These are phyloP conservation scores for Osmanthus fragrans DNA, from an alignment of 257 asterid species.

Conservation along the genomic window DNA sequence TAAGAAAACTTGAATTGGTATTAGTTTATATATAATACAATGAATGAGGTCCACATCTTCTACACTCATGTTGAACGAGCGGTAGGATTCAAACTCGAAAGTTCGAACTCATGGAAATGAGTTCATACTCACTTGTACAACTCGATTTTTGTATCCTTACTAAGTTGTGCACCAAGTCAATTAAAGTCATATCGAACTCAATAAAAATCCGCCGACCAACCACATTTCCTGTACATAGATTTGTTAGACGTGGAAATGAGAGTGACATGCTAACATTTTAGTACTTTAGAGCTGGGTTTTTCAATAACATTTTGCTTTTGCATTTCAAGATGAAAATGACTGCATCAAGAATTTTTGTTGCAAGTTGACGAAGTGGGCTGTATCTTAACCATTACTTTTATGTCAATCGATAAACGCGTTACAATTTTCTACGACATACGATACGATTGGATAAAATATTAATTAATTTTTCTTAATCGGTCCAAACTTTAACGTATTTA, in stretches of 20 bases:
- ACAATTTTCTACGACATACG: no score
- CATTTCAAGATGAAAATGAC: conserved; percentile 42
- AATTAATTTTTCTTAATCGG: no score
- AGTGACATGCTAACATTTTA: conserved; percentile 24
- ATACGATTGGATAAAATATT: no score
- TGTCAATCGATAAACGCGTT: not conserved
- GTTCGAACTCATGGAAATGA: not conserved
- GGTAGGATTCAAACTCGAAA: not conserved
- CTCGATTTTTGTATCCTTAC: not conserved
- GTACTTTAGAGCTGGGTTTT: conserved; percentile 23
- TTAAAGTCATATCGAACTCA: not conserved
- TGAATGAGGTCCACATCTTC: not conserved
- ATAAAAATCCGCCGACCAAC: not conserved
- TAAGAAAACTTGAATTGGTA: no score
- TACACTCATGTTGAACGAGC: not conserved
- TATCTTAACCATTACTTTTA: conserved; percentile 53
- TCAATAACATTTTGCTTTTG: conserved; percentile 36
- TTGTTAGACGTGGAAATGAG: conserved; percentile 24
- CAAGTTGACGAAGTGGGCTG: conserved; percentile 67
- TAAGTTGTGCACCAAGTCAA: not conserved
- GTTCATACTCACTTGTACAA: no score
- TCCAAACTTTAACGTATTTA: not conserved
- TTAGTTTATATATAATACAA: no score
- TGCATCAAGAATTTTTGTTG: conserved; percentile 33
- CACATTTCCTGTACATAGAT: conserved; percentile 4